Evolutionary conservation across 2,329 filamentous ascomycete genomes (phyloP), one percentile per base, ranked within the genome.

Genomic region (Alternaria sp.): DNA sequence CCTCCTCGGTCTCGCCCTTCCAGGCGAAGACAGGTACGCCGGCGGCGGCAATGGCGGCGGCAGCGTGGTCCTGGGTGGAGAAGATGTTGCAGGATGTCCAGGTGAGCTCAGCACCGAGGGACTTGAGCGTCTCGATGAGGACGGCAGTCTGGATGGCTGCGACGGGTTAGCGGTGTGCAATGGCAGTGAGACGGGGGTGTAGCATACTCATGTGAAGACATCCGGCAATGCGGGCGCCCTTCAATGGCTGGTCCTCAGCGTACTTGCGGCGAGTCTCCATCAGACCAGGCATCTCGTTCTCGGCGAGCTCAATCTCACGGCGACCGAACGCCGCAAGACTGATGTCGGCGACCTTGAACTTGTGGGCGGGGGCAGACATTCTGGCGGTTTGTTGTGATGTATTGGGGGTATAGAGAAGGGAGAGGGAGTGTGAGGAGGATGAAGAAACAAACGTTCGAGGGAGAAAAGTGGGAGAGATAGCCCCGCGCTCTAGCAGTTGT

Each of bases 51-150:
- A 99, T 97, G 81, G 95, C 95, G 71, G 95, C 94, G 57, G 95
- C 95, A 76, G 95, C 95, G 85, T 98, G 94, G 85, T 98, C 95
- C 85, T 97, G 94, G 75, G 94, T 98, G 81, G 92, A 95, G 91
- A 97, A 99, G 84, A 99, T 98, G 89, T 99, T 98, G 91, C 95
- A 99, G 75, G 92, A 95, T 65, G 94, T 92, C 95, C 95, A 98
- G 80, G 95, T 99, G 76, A 98, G 92, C 89, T 98, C 95, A 77
- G 95, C 95, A 85, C 95, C 95, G 77, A 99, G 93, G 73, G 90
- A 86, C 78, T 87, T 92, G 80, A 99, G 90, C 71, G 95, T 99
- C 90, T 99, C 95, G 83, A 99, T 99, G 78, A 99, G 90, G 79
- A 99, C 95, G 75, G 95, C 95, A 70, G 95, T 99, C 87, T 99